Evolutionary conservation across 352 stramenopile species (phyloP), one percentile per base, ranked within the genome.

Genomic region (Phytophthora sojae): DNA sequence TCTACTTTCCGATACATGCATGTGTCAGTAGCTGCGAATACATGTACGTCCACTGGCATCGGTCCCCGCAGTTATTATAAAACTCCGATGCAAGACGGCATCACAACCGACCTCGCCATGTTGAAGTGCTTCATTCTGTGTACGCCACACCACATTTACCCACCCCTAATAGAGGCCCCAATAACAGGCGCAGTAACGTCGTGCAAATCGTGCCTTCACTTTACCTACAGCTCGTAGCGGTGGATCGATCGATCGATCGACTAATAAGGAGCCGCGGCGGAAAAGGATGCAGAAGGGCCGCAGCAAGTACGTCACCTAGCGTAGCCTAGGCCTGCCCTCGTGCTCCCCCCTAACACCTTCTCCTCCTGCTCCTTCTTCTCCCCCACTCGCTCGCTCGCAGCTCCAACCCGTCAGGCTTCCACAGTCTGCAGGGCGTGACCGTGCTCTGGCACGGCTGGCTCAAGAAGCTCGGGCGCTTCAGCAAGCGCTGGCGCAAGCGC

Each of bases 361-460:
- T 66, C 37, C 15, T 63, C 6, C 29, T 35, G 1, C 4, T 9
- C 8, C 29, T 9, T 9, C 6, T 9, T 11, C 6, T 3, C 7
- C 30, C 1, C 29, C 29, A 6, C 29, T 32, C 30, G 7, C 30
- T 35, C 30, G 30, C 30, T n/a, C 51, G 12, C 45, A 89, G 81
- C 73, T 86, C 81, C 37, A 86, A 80, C 57, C 72, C 75, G 11
- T 67, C 74, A n/a, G 81, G 77, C 42, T 89, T 89, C 61, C 59
- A 77, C 47, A 89, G 75, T 59, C 55, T 84, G 44, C 73, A 77
- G 21, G 80, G 86, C 32, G 80, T 91, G 50, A 89, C 83, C 2
- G 85, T 95, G 64, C 86, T 95, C 23, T 95, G 88, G 88, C 84
- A 93, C 53, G 88, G 88, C 61, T 95, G 88, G 88, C 81, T 95